A percentile compares a stretch with the other conserved stretches of the same genome.
phyloP scores from a whole-genome alignment of 768 basidiomycete genomes.

The Rhodotorula taiwanensis region DNA sequence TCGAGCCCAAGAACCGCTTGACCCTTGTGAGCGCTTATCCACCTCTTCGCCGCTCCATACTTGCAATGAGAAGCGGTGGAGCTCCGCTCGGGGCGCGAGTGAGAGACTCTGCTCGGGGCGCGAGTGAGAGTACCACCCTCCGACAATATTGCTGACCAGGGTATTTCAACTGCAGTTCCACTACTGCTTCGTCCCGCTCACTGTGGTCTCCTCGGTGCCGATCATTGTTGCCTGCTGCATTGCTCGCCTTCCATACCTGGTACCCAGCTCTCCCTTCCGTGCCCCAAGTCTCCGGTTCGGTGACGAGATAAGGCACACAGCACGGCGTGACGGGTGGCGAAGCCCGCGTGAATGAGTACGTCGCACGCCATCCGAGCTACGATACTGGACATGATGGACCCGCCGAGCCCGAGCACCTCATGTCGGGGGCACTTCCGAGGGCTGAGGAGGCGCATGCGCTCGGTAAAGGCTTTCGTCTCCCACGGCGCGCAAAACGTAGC shows the following conservation, averaged over 20 bases:
- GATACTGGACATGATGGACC: no score
- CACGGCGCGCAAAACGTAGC: no score
- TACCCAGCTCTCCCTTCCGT: not conserved
- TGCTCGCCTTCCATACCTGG: not conserved
- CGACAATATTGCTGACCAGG: constrained; percentile 3
- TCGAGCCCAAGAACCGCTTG: constrained; percentile 10
- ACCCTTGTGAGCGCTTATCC: not conserved
- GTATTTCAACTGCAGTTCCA: not conserved
- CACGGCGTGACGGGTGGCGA: not conserved
- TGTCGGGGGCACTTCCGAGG: no score
- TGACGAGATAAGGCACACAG: not conserved
- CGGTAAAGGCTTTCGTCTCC: no score
- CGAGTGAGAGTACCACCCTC: no score
- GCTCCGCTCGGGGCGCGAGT: no score
- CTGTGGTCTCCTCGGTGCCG: not conserved
- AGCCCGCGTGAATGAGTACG: not conserved
- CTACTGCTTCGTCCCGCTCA: not conserved
- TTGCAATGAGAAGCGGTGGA: no score
- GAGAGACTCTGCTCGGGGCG: no score
- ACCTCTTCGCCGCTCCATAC: not conserved
- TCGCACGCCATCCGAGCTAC: no score
- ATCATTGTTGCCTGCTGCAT: not conserved
- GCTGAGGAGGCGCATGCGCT: no score
- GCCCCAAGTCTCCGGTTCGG: no score
- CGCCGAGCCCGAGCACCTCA: no score